A percentile compares a stretch with the other conserved stretches of the same genome.
Evolutionary conservation across 352 stramenopile genomes (phyloP).

Genomic region (Globisporangium okanoganense): DNA sequence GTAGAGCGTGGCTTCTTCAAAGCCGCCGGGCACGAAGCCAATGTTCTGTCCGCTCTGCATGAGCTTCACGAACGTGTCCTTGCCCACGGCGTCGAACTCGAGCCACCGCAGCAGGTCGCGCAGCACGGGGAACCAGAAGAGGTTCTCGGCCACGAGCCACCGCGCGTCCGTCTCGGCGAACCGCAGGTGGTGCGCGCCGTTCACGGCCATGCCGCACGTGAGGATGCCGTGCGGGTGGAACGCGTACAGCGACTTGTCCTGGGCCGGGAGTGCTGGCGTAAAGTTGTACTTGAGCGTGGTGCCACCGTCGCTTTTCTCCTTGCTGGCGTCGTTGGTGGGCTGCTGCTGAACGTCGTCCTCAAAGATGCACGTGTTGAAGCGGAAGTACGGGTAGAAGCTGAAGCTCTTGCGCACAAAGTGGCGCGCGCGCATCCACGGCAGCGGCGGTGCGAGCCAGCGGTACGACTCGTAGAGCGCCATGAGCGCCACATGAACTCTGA

Average conservation of each 20-base stretch:
- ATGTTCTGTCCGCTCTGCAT: slow-evolving; percentile 61
- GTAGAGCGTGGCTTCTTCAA: slow-evolving; percentile 93
- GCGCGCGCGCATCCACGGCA: slow-evolving; percentile 29
- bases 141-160: slow-evolving; percentile 64
- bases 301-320: slow-evolving; percentile 7
- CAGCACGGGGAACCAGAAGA: slow-evolving; percentile 71
- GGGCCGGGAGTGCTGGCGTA: slow-evolving; percentile 29
- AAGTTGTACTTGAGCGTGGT: slow-evolving; percentile 10
- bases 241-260: slow-evolving; percentile 44
- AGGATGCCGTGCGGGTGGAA: slow-evolving; percentile 73
- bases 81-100: slow-evolving; percentile 48
- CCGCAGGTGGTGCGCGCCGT: slow-evolving; percentile 44
- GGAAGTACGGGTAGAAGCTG: slow-evolving; percentile 36
- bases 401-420: slow-evolving; percentile 20
- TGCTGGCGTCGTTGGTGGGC: neutral
- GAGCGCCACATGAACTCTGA: slow-evolving; percentile 27
- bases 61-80: slow-evolving; percentile 42
- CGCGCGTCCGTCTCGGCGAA: slow-evolving; percentile 43
- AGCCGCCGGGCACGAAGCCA: slow-evolving; percentile 87
- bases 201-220: slow-evolving; percentile 47
- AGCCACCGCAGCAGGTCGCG: slow-evolving; percentile 71
- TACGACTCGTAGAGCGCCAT: slow-evolving; percentile 47
- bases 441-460: slow-evolving; percentile 22
- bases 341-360: slow-evolving; percentile 9
- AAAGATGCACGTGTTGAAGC: slow-evolving; percentile 30